Percentiles rank a stretch among this genome's conserved stretches.
Evolutionary conservation across 306 rosid genomes (phyloP).

Genomic region (Dicorynia guianensis): DNA sequence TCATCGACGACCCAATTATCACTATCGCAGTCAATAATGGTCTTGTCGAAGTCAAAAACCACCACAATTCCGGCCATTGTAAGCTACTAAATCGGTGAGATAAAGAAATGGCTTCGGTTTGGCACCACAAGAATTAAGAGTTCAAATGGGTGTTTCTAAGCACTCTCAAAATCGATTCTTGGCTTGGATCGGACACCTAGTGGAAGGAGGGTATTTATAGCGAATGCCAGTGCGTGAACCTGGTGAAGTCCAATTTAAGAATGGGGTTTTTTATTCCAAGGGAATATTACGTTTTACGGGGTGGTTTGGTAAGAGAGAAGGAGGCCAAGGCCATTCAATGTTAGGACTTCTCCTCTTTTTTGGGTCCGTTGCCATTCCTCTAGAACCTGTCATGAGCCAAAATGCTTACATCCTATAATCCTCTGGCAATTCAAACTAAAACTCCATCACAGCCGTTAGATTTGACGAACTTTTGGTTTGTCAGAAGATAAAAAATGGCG

Average conservation of each 20-base stretch:
- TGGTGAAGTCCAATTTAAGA: not conserved
- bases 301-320: not conserved
- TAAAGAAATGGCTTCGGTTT: not conserved
- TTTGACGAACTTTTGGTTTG: not conserved
- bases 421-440: not conserved
- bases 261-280: slow-evolving; percentile 38
- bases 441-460: slow-evolving; percentile 25
- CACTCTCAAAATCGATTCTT: slow-evolving; percentile 36
- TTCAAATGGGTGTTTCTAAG: not conserved
- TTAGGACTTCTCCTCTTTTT: not conserved
- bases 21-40: slow-evolving; percentile 71
- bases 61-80: slow-evolving; percentile 52
- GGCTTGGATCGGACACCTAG: not conserved
- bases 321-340: not conserved
- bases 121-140: not conserved
- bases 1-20: slow-evolving; percentile 77
- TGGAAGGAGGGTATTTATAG: slow-evolving; percentile 53
- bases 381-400: not conserved
- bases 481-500: not conserved
- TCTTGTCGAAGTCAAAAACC: slow-evolving; percentile 72
- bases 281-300: slow-evolving; percentile 55
- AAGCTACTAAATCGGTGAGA: slow-evolving; percentile 20
- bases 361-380: too few relatives aligned
- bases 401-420: not conserved
- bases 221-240: not conserved